Base-by-base conservation (phyloP, 345 rosid genomes). In the Dimocarpus longan region DNA sequence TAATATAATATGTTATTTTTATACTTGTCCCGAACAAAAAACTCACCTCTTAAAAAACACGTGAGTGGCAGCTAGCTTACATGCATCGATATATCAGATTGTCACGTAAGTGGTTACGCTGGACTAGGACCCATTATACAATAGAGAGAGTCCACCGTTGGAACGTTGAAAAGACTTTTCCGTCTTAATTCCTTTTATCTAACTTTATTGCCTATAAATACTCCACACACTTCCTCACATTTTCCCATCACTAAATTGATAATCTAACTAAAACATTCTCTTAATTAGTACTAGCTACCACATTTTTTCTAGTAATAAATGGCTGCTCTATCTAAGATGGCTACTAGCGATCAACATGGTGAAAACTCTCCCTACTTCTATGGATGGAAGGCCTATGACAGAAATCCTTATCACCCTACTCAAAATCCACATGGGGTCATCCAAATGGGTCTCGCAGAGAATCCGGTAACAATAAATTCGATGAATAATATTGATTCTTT, bases 371-470 rank as follows among this genome's bases (percentile, higher is more conserved):
- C 92, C 0, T 95, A 95, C 67, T 95, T 95, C 46, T 87, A 91
- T 43, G 98, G 98, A 11, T 95, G 95, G 98, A 95, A 89, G 82
- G 91, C 98, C 21, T 91, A 90, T 52, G 90, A 93, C n/a, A 80
- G 71, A 28, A 79, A 90, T 81, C 97, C 95, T 13, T 95, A 80
- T 77, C 97, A 93, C 81, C 84, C 82, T 0, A 62, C 84, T 32
- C 79, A 28, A 3, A 91, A 93, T 52, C 95, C 93, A 6, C 56
- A 83, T 0, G 98, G 98, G 0, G 85, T 94, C 37, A 93, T 95
- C 78, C 98, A 95, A 80, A 91, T 95, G 94, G 98, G 98, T 48
- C 92, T 95, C 13, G 90, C 97, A 0, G 97, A 95, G 79, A 95
- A 95, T 84, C 97, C 84, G 94, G 98, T 94, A 50, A 2, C 12